phyloP scores from a whole-genome alignment of 2,329 filamentous ascomycete species.

The Alternaria triticimaculans region DNA sequence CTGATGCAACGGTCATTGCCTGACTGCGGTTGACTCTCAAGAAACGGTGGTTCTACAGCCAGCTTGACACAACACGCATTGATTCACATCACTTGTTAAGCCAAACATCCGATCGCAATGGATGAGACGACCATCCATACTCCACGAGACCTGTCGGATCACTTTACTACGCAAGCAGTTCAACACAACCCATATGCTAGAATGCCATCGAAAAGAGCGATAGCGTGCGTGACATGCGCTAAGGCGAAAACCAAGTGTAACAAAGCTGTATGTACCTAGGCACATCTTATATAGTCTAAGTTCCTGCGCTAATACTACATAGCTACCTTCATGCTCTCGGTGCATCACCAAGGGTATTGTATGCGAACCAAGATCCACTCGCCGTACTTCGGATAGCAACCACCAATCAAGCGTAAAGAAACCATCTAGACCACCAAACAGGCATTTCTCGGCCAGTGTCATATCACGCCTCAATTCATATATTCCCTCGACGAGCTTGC shows the following conservation, averaged over 20 bases:
- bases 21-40: neutral
- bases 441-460: constrained; percentile 29
- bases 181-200: constrained; percentile 38
- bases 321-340: constrained; percentile 47
- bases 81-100: neutral
- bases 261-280: constrained; percentile 39
- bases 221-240: constrained; percentile 48
- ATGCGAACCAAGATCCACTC: constrained; percentile 47
- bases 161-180: constrained; percentile 19
- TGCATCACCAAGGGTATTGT: constrained; percentile 45
- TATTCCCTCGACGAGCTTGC: constrained; percentile 31
- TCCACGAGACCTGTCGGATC: constrained; percentile 17
- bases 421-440: constrained; percentile 33
- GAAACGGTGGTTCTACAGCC: neutral
- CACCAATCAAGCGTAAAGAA: constrained; percentile 38
- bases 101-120: constrained; percentile 21
- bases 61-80: neutral
- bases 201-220: constrained; percentile 44
- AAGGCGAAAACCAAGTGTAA: constrained; percentile 50
- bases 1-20: neutral
- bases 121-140: constrained; percentile 20
- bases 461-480: constrained; percentile 25
- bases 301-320: neutral
- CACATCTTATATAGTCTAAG: neutral
- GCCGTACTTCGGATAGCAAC: constrained; percentile 45